phyloP scores from a whole-genome alignment of 371 early-diverging fungal species.

The Mucor mucedo region DNA sequence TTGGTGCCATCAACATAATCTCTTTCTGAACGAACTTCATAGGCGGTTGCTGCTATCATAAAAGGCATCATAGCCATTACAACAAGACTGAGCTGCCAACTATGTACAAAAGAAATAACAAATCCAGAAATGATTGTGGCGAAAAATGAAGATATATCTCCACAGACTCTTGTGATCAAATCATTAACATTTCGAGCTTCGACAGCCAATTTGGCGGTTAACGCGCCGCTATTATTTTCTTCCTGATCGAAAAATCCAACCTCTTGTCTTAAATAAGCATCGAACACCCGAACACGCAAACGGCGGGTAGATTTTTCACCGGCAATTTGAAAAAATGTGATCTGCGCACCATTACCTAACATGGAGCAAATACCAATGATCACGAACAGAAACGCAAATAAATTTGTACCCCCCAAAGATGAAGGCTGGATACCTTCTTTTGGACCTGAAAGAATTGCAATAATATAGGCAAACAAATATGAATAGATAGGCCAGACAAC shows the following conservation, averaged over 20 bases:
- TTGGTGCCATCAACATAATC: slow-evolving; percentile 56
- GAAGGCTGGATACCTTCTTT: slow-evolving; percentile 35
- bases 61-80: slow-evolving; percentile 48
- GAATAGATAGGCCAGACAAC: slow-evolving; percentile 37
- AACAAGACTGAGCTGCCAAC: slow-evolving; percentile 60
- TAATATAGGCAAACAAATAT: slow-evolving; percentile 7
- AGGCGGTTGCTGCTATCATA: slow-evolving; percentile 36
- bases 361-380: slow-evolving; percentile 58
- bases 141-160: slow-evolving; percentile 55
- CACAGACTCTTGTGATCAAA: slow-evolving; percentile 66
- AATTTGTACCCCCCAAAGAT: slow-evolving; percentile 57
- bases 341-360: slow-evolving; percentile 39
- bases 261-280: slow-evolving; percentile 74
- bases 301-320: slow-evolving; percentile 62
- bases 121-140: slow-evolving; percentile 38
- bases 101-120: slow-evolving; percentile 38
- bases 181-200: slow-evolving; percentile 73
- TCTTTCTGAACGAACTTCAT: slow-evolving; percentile 22
- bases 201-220: slow-evolving; percentile 77
- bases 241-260: slow-evolving; percentile 85
- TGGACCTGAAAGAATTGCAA: slow-evolving; percentile 4
- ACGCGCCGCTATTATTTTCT: slow-evolving; percentile 74
- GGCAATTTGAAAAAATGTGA: slow-evolving; percentile 43
- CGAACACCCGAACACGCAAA: slow-evolving; percentile 58
- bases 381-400: slow-evolving; percentile 75